Conservation (phyloP, 805 yeast genomes). For the Candida dendrica region DNA sequence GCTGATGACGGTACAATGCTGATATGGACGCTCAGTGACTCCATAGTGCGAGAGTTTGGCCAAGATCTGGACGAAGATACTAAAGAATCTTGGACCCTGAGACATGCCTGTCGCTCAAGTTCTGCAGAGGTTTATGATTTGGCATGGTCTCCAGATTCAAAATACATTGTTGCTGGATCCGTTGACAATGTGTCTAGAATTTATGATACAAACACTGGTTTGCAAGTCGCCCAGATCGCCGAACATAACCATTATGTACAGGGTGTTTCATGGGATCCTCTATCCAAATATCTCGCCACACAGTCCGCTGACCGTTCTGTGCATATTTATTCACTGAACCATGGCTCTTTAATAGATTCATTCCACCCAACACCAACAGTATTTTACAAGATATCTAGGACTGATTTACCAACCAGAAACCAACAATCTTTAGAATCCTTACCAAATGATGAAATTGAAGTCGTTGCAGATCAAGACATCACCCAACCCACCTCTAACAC, state of each 20-base stretch:
- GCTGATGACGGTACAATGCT: slow-evolving; percentile 92
- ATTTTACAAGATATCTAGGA: slow-evolving; percentile 42
- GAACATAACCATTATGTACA: slow-evolving; percentile 89
- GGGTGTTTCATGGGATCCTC: slow-evolving; percentile 95
- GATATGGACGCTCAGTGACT: slow-evolving; percentile 63
- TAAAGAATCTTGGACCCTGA: slow-evolving; percentile 70
- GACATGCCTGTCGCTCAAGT: slow-evolving; percentile 50
- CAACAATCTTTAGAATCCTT: background rate
- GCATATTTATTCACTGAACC: slow-evolving; percentile 49
- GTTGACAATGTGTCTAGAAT: slow-evolving; percentile 83
- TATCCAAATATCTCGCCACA: slow-evolving; percentile 66
- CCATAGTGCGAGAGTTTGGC: slow-evolving; percentile 54
- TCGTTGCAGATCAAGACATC: background rate
- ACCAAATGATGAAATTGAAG: background rate
- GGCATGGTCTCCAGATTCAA: slow-evolving; percentile 86
- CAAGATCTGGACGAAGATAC: slow-evolving; percentile 39
- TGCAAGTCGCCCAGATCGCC: slow-evolving; percentile 48
- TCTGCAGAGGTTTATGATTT: slow-evolving; percentile 82
- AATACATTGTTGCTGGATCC: slow-evolving; percentile 75
- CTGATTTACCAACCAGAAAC: slow-evolving; percentile 43
- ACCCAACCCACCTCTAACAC: background rate
- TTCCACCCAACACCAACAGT: slow-evolving; percentile 33
- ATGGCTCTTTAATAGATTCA: slow-evolving; percentile 10
- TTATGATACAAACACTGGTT: slow-evolving; percentile 51
- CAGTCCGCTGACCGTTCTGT: slow-evolving; percentile 88